phyloP scores from a whole-genome alignment of 2,329 filamentous ascomycete species.

The Huntiella savannae region DNA sequence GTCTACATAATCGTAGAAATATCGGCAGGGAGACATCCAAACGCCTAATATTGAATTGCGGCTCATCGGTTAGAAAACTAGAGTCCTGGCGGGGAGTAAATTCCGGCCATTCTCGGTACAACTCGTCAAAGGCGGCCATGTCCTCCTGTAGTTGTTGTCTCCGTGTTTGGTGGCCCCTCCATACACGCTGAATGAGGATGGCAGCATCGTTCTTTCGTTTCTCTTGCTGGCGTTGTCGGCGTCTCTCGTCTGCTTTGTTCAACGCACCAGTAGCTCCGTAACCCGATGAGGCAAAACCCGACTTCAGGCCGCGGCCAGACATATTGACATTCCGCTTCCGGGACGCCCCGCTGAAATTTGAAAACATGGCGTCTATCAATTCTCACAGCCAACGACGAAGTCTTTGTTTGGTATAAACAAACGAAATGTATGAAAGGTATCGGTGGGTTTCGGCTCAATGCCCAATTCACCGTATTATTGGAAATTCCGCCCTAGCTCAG shows the following conservation, averaged over 20 bases:
- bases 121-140: conserved; percentile 42
- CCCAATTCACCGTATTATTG: too few species aligned
- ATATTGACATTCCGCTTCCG: conserved; percentile 85
- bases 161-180: conserved; percentile 58
- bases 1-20: too few species aligned
- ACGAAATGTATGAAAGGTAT: too few species aligned
- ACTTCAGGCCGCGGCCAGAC: conserved; percentile 58
- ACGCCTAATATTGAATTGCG: too few species aligned
- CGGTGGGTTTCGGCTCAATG: too few species aligned
- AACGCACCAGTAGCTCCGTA: conserved; percentile 54
- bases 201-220: conserved; percentile 57
- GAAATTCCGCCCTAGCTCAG: too few species aligned
- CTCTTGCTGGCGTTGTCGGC: conserved; percentile 61
- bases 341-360: conserved; percentile 77
- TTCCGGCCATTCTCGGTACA: conserved; percentile 23
- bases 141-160: conserved; percentile 35
- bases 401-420: too few species aligned
- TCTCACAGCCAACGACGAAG: too few species aligned
- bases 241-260: conserved; percentile 71
- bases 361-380: conserved; percentile 45
- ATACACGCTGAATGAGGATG: conserved; percentile 56
- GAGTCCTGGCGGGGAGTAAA: neutral
- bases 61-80: neutral
- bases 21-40: too few species aligned
- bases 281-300: conserved; percentile 17